phyloP scores from a whole-genome alignment of 768 basidiomycete genomes.

The Mrakia frigida region DNA sequence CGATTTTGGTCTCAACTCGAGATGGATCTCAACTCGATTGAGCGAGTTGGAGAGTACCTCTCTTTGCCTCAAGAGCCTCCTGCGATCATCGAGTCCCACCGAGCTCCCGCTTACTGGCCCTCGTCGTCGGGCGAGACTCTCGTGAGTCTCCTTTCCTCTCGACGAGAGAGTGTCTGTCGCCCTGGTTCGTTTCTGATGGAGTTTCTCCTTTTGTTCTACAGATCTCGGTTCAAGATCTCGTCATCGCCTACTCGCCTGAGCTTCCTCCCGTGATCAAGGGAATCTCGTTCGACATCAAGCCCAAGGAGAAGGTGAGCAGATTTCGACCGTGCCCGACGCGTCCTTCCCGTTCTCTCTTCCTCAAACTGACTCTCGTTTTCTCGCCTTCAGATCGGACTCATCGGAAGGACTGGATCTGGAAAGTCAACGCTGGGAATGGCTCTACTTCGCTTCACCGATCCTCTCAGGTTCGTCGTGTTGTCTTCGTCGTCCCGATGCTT shows the following conservation, averaged over 20 bases:
- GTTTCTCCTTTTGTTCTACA: background rate
- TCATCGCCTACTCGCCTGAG: slow-evolving; percentile 71
- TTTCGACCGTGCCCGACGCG: too few species aligned
- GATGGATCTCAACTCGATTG: slow-evolving; percentile 60
- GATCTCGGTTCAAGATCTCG: slow-evolving; percentile 56
- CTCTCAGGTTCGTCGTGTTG: slow-evolving; percentile 39
- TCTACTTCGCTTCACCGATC: slow-evolving; percentile 77
- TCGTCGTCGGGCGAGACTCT: slow-evolving; percentile 45
- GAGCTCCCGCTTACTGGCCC: slow-evolving; percentile 90
- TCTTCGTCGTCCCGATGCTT: background rate
- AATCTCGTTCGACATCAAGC: slow-evolving; percentile 62
- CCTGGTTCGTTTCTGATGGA: background rate
- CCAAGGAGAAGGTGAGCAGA: slow-evolving; percentile 53
- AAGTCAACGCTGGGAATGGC: slow-evolving; percentile 70
- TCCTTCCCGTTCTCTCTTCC: background rate
- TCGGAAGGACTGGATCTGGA: slow-evolving; percentile 52
- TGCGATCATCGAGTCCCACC: slow-evolving; percentile 62
- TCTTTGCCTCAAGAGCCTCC: slow-evolving; percentile 66
- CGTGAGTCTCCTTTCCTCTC: background rate
- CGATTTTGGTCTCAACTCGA: slow-evolving; percentile 52
- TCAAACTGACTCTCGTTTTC: background rate
- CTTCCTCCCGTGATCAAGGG: slow-evolving; percentile 72
- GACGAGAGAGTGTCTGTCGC: background rate
- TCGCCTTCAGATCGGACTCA: background rate
- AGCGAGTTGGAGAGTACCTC: slow-evolving; percentile 67